Base-by-base conservation (phyloP, 2,329 filamentous ascomycete genomes). In the Xylaria sp. region DNA sequence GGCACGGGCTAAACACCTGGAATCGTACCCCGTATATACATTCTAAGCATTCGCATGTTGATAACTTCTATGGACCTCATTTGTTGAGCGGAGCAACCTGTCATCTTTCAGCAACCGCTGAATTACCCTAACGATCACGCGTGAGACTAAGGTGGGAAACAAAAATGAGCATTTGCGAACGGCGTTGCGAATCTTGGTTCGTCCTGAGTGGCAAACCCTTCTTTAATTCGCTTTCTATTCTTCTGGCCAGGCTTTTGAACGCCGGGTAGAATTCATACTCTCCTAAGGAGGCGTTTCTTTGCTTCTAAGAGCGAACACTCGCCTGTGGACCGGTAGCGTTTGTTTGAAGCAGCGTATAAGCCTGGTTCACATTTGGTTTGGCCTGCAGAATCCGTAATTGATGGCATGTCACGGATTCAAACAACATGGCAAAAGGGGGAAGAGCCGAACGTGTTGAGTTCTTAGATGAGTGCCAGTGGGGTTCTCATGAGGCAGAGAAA, bases 1-100 rank as follows among this genome's bases (percentile, higher is more conserved):
- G 85, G 86, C 62, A 81, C 81, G 38, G 77, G 79, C 51, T 83
- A 77, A 75, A 64, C 40, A 59, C 56, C 60, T 46, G 51, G 48
- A 56, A 56, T 58, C 57, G 59, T 28, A 33, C 67, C 66, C 51
- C 60, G 71, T 74, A 76, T 74, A 75, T 77, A 77, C 66, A 59
- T 63, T 71, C 67, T 72, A 63, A 72, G 66, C 65, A 70, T 64
- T 58, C 56, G 59, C 63, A 68, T 69, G 59, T 72, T 72, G 44
- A 74, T 72, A 73, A 65, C 66, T 67, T 72, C 60, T 71, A 67
- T 63, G 65, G 65, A 61, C 63, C 66, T 68, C 49, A 67, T 66
- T 60, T 68, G 66, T 69, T 59, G 67, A 68, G 68, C 65, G 61
- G 51, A 67, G 59, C 66, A 64, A 61, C 57, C 67, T 62, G 48